Percentiles rank a stretch among this genome's conserved stretches.
Evolutionary conservation across 768 basidiomycete genomes (phyloP).

Genomic region (Astraeus odoratus): DNA sequence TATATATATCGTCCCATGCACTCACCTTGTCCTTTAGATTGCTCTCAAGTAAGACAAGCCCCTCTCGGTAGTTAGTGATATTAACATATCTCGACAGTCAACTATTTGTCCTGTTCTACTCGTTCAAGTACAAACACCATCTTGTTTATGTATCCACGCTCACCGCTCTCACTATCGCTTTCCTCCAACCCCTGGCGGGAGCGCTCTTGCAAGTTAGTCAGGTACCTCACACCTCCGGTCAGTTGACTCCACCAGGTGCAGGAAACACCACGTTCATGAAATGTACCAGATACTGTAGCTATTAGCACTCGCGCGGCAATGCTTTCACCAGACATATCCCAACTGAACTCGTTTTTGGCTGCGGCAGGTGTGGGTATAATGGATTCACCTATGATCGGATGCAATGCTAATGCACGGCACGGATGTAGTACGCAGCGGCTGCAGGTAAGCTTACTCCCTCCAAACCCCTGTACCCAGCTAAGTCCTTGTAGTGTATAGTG

Average conservation of each 20-base stretch:
- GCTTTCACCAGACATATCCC: conserved; percentile 36
- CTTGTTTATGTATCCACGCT: conserved; percentile 48
- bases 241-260: conserved; percentile 8
- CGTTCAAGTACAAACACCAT: conserved; percentile 46
- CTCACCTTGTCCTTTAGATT: conserved; percentile 27
- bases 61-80: background rate
- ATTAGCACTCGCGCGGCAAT: conserved; percentile 37
- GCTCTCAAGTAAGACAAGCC: conserved; percentile 32
- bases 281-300: conserved; percentile 29
- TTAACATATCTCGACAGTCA: conserved; percentile 30
- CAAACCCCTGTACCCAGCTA: background rate
- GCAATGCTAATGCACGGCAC: conserved; percentile 20
- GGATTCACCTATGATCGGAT: background rate
- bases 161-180: conserved; percentile 37
- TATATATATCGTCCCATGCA: conserved; percentile 1
- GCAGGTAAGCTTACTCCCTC: conserved; percentile 14
- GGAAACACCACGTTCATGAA: background rate
- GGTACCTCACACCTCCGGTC: conserved; percentile 17
- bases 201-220: conserved; percentile 24
- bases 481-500: conserved; percentile 24
- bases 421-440: conserved; percentile 25
- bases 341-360: conserved; percentile 49
- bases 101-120: conserved; percentile 34
- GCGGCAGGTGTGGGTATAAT: conserved; percentile 49
- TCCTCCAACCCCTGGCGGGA: conserved; percentile 54